phyloP scores from a whole-genome alignment of 2,329 filamentous ascomycete species.

The Trichoderma sp. region DNA sequence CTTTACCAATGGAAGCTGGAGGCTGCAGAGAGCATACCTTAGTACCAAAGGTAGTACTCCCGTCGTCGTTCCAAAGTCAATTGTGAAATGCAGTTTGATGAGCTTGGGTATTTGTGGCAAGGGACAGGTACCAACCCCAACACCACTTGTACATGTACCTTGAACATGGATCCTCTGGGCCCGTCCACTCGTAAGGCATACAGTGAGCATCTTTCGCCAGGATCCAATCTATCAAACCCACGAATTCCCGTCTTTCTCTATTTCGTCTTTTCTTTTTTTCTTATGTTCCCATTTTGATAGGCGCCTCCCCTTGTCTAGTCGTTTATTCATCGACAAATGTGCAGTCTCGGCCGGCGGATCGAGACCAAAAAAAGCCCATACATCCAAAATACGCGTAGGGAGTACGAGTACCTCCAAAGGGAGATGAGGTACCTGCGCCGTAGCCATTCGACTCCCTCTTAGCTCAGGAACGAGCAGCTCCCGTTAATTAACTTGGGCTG shows the following conservation, averaged over 20 bases:
- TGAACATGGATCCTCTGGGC: neutral
- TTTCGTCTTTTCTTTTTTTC: neutral
- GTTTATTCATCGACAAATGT: neutral
- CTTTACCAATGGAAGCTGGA: neutral
- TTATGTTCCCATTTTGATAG: neutral
- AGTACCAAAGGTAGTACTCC: neutral
- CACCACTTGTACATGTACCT: neutral
- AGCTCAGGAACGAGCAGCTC: conserved; percentile 17
- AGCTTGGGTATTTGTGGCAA: neutral
- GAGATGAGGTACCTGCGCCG: conserved; percentile 12
- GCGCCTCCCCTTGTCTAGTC: neutral
- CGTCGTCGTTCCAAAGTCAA: neutral
- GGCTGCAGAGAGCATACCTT: neutral
- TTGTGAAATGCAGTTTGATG: neutral
- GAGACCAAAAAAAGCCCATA: neutral
- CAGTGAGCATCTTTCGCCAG: neutral
- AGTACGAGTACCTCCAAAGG: neutral
- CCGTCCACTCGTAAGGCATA: neutral
- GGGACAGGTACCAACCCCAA: neutral
- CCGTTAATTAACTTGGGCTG: conserved; percentile 13
- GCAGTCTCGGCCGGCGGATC: neutral
- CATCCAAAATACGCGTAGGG: neutral
- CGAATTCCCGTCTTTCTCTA: neutral
- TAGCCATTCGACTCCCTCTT: conserved; percentile 5
- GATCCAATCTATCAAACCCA: neutral